These are phyloP conservation scores for Parietaria judaica DNA, from an alignment of 306 rosid genomes.

Conservation along the genomic window DNA sequence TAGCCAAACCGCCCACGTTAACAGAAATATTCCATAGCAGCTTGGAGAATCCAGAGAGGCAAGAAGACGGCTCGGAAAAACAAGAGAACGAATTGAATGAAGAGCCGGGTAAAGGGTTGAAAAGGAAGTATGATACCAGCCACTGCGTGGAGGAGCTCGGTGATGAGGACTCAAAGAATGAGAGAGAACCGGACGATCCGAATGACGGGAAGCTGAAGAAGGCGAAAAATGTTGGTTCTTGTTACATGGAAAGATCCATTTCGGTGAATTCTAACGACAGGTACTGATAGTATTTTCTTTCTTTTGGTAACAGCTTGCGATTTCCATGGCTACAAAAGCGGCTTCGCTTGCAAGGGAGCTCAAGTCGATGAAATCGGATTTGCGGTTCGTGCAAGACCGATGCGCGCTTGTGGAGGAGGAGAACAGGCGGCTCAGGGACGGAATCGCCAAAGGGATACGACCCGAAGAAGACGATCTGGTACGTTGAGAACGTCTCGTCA, in stretches of 20 bases:
- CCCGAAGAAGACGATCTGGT: constrained; percentile 96
- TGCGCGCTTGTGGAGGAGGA: constrained; percentile 76
- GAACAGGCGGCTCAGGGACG: constrained; percentile 73
- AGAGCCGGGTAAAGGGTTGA: constrained; percentile 44
- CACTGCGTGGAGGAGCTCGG: constrained; percentile 44
- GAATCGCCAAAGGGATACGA: constrained; percentile 55
- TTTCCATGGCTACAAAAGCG: constrained; percentile 86
- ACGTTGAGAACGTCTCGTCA: neutral
- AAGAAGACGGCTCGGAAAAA: constrained; percentile 31
- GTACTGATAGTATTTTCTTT: neutral
- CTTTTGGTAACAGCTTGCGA: constrained; percentile 46
- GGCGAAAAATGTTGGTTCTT: constrained; percentile 67
- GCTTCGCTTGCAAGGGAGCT: constrained; percentile 73
- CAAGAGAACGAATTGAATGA: constrained; percentile 19
- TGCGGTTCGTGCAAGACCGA: constrained; percentile 75
- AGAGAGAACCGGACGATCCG: constrained; percentile 24
- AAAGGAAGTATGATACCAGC: constrained; percentile 53
- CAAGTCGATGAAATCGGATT: constrained; percentile 55
- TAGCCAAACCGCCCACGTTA: constrained; percentile 74
- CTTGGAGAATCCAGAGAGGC: constrained; percentile 26
- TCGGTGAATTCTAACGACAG: too few species aligned
- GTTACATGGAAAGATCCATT: neutral
- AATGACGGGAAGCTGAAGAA: constrained; percentile 51
- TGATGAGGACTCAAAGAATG: constrained; percentile 31
- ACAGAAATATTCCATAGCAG: constrained; percentile 61